These are phyloP conservation scores for Phyllosticta ampelicida DNA, from an alignment of 2,329 filamentous ascomycete genomes.

Conservation along the genomic window DNA sequence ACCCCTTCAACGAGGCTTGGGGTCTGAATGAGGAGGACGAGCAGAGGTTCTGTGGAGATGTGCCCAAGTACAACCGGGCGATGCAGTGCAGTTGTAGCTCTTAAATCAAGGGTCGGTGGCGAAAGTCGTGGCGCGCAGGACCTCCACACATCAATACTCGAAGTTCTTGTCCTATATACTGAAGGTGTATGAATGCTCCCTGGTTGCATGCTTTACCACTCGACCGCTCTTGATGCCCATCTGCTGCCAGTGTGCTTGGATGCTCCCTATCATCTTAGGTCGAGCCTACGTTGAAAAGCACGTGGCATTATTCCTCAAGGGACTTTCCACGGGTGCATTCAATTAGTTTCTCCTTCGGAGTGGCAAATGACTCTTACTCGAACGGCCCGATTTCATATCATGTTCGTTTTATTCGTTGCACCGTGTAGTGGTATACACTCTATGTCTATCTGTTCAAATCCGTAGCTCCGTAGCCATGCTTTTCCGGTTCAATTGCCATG, in stretches of 20 bases:
- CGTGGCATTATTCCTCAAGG: too few relatives aligned
- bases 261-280: too few relatives aligned
- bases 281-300: too few relatives aligned
- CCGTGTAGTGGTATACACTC: neutral
- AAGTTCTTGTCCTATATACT: too few relatives aligned
- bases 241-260: too few relatives aligned
- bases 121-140: neutral
- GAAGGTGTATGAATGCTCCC: too few relatives aligned
- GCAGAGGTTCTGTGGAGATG: conserved; percentile 72
- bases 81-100: conserved; percentile 97
- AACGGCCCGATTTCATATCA: neutral
- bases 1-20: conserved; percentile 79
- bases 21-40: conserved; percentile 60
- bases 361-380: too few relatives aligned
- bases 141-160: neutral
- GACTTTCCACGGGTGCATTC: too few relatives aligned
- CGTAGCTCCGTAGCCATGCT: neutral
- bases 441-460: neutral
- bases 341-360: too few relatives aligned
- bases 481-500: neutral
- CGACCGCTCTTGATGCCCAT: too few relatives aligned
- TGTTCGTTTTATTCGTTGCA: neutral
- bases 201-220: too few relatives aligned
- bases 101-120: conserved; percentile 31
- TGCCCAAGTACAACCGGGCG: conserved; percentile 63